Evolutionary conservation across 352 stramenopile genomes (phyloP), one percentile per base, ranked within the genome.

Genomic region (Pythium brassicae): DNA sequence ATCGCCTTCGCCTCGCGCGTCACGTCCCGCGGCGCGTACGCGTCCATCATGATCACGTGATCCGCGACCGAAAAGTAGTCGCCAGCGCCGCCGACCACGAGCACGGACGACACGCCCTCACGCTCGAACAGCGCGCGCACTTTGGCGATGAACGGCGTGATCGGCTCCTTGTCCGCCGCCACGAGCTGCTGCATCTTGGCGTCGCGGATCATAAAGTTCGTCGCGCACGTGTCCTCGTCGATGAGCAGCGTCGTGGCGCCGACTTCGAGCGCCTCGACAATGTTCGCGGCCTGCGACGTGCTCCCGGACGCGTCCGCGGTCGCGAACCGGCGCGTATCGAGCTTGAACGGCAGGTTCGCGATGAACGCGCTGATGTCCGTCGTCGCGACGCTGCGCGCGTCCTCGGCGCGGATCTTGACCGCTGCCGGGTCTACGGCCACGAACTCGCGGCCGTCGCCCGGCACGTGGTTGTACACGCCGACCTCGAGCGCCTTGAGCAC

Each of bases 181-280:
- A 99, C 95, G 7, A 99, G 77, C 59, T 97, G 79, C 75, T 97
- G 94, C 95, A 99, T 99, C 69, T 98, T 97, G 65, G 89, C 86
- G 70, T 99, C 96, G 25, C 96, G 84, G 51, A 98, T 98, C 96
- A 99, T 99, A 57, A 99, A 99, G 66, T 99, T 99, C 23, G 95
- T 98, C 4, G 96, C 96, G 60, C 88, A 98, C 2, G 97, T 97
- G 73, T 99, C 96, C 69, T 99, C 96, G 62, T 99, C 96, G 37
- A 99, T 91, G 7, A 99, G 71, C 29, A 99, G 68, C 37, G 87
- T 96, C 20, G 92, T 92, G 2, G 93, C 83, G 47, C 95, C 95
- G 43, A 96, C 76, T 64, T 95, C 87, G 11, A 96, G 72, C 17
- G 88, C 86, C 62, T 99, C 96, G 22, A 98, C 75, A 66, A 99